phyloP scores from a whole-genome alignment of 768 basidiomycete genomes.

The Hericium coralloides region DNA sequence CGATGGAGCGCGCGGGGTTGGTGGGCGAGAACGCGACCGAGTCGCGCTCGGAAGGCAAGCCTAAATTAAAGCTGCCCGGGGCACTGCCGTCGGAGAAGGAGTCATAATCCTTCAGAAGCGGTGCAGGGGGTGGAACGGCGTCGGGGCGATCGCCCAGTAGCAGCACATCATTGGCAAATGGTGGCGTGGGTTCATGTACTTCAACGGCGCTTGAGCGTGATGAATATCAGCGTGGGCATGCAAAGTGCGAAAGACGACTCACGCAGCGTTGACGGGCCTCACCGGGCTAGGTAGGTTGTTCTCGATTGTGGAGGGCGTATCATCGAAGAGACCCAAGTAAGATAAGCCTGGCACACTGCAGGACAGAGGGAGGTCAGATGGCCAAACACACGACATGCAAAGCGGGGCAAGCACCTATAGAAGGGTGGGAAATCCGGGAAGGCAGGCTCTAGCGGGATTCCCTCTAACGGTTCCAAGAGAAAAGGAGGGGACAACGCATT shows the following conservation, averaged over 20 bases:
- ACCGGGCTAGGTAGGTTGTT: constrained; percentile 9
- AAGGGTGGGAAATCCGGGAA: constrained; percentile 7
- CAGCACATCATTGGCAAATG: constrained; percentile 3
- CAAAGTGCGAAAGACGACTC: too few species aligned
- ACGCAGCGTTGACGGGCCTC: not conserved
- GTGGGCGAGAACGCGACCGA: constrained; percentile 14
- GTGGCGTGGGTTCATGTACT: not conserved
- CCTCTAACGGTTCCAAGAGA: constrained; percentile 12
- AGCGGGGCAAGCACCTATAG: constrained; percentile 3
- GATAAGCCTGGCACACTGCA: constrained; percentile 9
- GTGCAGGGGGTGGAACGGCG: constrained; percentile 29
- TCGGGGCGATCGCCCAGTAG: constrained; percentile 13
- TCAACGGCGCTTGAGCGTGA: too few species aligned
- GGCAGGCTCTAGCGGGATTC: constrained; percentile 10
- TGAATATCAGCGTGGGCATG: too few species aligned
- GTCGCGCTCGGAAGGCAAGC: constrained; percentile 19
- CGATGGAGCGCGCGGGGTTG: constrained; percentile 24
- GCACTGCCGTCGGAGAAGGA: constrained; percentile 54
- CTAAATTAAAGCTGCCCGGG: constrained; percentile 42
- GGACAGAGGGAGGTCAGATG: not conserved
- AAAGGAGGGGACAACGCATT: not conserved
- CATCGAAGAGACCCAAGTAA: constrained; percentile 10
- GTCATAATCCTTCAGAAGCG: constrained; percentile 45
- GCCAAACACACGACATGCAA: not conserved
- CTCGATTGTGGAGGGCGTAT: constrained; percentile 14